Percentiles rank a stretch among this genome's conserved stretches.
phyloP scores from a whole-genome alignment of 768 basidiomycete genomes.

The Amanita fuliginea region DNA sequence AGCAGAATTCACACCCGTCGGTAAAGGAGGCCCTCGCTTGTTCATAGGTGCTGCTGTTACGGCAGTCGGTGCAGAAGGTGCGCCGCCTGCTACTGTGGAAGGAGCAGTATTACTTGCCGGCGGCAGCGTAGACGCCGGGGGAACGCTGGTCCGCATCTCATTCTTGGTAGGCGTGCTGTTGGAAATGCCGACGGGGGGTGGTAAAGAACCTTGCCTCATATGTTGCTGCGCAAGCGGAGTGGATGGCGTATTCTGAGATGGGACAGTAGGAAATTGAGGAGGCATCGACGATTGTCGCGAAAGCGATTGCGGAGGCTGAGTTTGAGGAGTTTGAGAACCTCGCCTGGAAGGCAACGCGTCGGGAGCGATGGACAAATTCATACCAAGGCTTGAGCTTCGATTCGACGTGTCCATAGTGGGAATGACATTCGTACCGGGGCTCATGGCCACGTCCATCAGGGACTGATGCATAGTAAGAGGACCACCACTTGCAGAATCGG shows the following conservation, averaged over 20 bases:
- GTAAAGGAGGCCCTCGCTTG: constrained; percentile 29
- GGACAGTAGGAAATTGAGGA: constrained; percentile 9
- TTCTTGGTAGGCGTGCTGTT: constrained; percentile 5
- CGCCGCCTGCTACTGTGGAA: not conserved
- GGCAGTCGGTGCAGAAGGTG: constrained; percentile 6
- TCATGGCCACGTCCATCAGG: constrained; percentile 4
- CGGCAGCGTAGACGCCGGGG: not conserved
- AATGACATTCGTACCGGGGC: not conserved
- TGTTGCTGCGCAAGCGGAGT: constrained; percentile 5
- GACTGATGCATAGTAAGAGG: not conserved
- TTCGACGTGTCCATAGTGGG: constrained; percentile 8
- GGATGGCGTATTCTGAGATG: constrained; percentile 3
- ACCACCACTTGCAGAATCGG: constrained; percentile 10
- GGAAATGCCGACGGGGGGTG: not conserved
- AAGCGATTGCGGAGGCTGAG: constrained; percentile 13
- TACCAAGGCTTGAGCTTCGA: constrained; percentile 9
- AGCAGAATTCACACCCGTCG: constrained; percentile 36
- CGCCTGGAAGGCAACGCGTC: constrained; percentile 8
- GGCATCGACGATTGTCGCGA: constrained; percentile 18
- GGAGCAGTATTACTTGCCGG: constrained; percentile 8
- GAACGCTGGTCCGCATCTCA: constrained; percentile 5
- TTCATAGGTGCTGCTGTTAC: constrained; percentile 9
- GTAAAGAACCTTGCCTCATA: constrained; percentile 7
- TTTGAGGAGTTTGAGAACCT: constrained; percentile 9
- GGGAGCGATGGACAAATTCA: constrained; percentile 15